A percentile compares a stretch with the other conserved stretches of the same genome.
These are phyloP conservation scores for Trichopus zeylanicus DNA, from an alignment of 116 monocot genomes.

Conservation along the genomic window DNA sequence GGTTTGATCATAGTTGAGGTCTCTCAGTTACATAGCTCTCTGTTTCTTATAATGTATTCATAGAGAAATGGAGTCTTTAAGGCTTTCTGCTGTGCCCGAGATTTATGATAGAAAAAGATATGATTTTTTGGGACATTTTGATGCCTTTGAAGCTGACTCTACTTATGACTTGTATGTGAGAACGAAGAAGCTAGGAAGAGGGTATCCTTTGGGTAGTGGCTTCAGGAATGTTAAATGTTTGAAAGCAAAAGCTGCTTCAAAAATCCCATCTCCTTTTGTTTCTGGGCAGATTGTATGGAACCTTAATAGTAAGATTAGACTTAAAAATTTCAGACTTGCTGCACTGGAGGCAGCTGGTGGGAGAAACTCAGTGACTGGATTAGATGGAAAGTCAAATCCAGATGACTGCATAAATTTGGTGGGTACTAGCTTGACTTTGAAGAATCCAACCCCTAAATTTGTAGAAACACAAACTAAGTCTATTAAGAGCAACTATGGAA, in stretches of 20 bases:
- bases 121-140: background rate
- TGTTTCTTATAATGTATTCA: background rate
- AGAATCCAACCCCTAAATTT: constrained; percentile 8
- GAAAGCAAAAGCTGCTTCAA: background rate
- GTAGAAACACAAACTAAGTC: constrained; percentile 1
- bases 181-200: background rate
- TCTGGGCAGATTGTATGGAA: background rate
- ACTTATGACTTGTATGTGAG: background rate
- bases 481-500: background rate
- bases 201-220: background rate
- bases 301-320: background rate
- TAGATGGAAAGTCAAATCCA: constrained; percentile 9
- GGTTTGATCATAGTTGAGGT: background rate
- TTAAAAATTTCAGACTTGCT: constrained; percentile 12
- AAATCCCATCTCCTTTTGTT: background rate
- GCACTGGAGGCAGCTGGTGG: constrained; percentile 9
- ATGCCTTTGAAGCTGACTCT: background rate
- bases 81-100: background rate
- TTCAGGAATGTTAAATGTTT: background rate
- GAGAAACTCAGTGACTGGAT: constrained; percentile 1
- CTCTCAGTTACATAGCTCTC: background rate
- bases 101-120: background rate
- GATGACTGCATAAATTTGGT: background rate
- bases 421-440: constrained; percentile 6
- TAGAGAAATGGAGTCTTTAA: constrained; percentile 6